phyloP scores from a whole-genome alignment of 129 eudicot species.

The Oenanthe sinensis region DNA sequence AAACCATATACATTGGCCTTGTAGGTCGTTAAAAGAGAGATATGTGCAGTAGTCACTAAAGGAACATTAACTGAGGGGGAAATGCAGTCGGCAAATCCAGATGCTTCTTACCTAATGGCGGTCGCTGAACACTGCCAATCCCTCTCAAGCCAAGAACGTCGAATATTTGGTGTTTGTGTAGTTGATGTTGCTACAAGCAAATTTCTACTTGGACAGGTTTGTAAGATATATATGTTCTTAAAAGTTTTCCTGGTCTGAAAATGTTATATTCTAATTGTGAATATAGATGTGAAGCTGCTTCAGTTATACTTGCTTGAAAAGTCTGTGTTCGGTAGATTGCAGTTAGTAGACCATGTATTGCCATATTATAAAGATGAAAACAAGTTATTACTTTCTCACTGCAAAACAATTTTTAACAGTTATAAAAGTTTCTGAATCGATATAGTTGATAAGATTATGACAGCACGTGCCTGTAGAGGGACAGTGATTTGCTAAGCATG shows the following conservation, averaged over 20 bases:
- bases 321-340: not conserved
- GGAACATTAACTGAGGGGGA: constrained; percentile 96
- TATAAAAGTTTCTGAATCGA: not conserved
- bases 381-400: not conserved
- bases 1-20: constrained; percentile 16
- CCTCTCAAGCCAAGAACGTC: constrained; percentile 35
- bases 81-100: constrained; percentile 64
- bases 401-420: not conserved
- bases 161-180: constrained; percentile 65
- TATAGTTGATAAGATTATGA: not conserved
- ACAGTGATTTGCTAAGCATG: not conserved
- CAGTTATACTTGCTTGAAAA: not conserved
- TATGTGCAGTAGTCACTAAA: constrained; percentile 93
- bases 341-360: not conserved
- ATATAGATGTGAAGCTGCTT: not conserved
- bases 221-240: not conserved
- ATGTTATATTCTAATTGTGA: not conserved
- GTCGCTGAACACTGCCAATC: constrained; percentile 55
- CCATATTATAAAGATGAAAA: not conserved
- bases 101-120: constrained; percentile 82
- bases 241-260: constrained; percentile 1
- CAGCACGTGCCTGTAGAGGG: not conserved
- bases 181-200: constrained; percentile 87
- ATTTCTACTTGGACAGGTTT: constrained; percentile 82
- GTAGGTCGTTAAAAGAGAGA: constrained; percentile 94